A percentile compares a stretch with the other conserved stretches of the same genome.
Conservation (phyloP, 768 basidiomycete species). For the Leccinum sublutescens region DNA sequence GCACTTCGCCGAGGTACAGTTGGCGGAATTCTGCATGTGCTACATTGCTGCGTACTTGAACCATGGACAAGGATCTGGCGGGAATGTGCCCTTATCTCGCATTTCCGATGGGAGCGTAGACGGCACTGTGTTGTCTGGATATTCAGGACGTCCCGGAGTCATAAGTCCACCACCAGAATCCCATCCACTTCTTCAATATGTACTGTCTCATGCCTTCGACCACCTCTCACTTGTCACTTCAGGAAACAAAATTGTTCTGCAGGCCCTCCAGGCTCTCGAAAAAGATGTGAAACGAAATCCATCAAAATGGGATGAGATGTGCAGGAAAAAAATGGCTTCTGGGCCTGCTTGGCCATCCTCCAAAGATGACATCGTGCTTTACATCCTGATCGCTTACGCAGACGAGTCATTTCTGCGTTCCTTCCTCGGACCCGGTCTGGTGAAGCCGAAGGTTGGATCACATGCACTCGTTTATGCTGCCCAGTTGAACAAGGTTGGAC, state of each 20-base stretch:
- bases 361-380: constrained; percentile 2
- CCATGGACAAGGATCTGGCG: neutral
- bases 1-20: neutral
- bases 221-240: constrained; percentile 1
- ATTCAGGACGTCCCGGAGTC: neutral
- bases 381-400: neutral
- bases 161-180: neutral
- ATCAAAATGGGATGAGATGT: constrained; percentile 3
- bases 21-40: constrained; percentile 7
- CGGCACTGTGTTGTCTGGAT: neutral
- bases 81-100: neutral
- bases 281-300: neutral
- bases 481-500: neutral
- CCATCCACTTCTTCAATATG: constrained; percentile 9
- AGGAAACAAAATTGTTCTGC: neutral
- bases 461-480: neutral
- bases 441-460: neutral
- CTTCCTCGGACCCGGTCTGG: neutral
- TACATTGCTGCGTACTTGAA: constrained; percentile 3
- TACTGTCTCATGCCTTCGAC: neutral
- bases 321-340: neutral
- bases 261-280: neutral
- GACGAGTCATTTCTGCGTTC: neutral
- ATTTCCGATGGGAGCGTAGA: neutral
- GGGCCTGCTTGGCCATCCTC: neutral